phyloP scores from a whole-genome alignment of 306 rosid genomes.

The Vicia sativa region DNA sequence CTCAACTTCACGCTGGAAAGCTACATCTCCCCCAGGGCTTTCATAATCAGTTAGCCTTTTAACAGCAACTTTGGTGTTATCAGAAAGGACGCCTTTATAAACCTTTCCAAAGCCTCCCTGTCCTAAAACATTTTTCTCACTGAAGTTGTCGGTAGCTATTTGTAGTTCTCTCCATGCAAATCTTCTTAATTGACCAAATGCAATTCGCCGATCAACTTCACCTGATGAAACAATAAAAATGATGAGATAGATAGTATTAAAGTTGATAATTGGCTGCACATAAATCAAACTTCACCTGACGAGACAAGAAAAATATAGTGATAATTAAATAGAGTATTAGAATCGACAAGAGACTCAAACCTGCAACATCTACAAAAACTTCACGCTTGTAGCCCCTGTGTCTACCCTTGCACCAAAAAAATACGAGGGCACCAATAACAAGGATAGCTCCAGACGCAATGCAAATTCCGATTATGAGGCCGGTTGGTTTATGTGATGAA shows the following conservation, averaged over 20 bases:
- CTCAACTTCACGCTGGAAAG: conserved; percentile 99
- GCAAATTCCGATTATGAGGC: conserved; percentile 72
- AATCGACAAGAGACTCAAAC: conserved; percentile 51
- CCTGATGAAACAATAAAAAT: conserved; percentile 52
- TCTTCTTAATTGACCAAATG: conserved; percentile 89
- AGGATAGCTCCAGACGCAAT: conserved; percentile 58
- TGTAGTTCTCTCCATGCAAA: conserved; percentile 95
- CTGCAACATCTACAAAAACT: conserved; percentile 94
- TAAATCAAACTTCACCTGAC: conserved; percentile 62
- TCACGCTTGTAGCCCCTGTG: conserved; percentile 73
- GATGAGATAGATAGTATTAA: neutral
- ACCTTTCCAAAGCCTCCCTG: conserved; percentile 99
- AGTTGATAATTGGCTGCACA: neutral
- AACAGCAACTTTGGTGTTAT: conserved; percentile 89
- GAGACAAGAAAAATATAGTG: conserved; percentile 22
- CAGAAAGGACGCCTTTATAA: conserved; percentile 90
- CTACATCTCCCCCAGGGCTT: conserved; percentile 97
- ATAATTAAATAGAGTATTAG: neutral
- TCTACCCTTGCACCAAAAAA: conserved; percentile 62
- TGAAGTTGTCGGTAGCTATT: conserved; percentile 87
- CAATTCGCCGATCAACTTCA: conserved; percentile 95
- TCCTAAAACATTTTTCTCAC: conserved; percentile 89
- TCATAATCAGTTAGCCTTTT: conserved; percentile 91
- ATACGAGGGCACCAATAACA: conserved; percentile 57
- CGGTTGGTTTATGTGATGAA: conserved; percentile 56